Evolutionary conservation across 495 filamentous ascomycete species (phyloP).

Genomic region (Neurospora sp.): DNA sequence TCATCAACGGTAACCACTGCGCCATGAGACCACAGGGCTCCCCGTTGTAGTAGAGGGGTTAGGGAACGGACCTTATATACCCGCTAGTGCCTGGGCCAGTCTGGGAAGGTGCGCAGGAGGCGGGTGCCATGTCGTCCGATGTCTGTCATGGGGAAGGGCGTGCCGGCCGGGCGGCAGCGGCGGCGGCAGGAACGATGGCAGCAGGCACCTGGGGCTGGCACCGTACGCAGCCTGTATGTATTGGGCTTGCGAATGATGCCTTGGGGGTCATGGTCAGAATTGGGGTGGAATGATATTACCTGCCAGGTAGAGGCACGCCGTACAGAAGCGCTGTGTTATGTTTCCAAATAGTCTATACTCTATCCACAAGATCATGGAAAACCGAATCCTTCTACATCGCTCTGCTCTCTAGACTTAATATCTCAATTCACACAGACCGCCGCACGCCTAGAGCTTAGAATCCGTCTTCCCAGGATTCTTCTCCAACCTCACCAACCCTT

Average conservation of each 20-base stretch:
- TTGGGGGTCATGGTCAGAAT: too few relatives aligned
- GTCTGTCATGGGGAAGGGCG: not conserved
- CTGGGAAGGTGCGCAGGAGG: too few relatives aligned
- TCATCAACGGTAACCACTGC: not conserved
- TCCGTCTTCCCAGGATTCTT: not conserved
- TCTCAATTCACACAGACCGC: not conserved
- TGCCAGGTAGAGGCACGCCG: too few relatives aligned
- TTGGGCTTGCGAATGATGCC: too few relatives aligned
- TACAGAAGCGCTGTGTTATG: too few relatives aligned
- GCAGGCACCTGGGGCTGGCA: not conserved
- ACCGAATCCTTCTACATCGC: not conserved
- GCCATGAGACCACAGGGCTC: not conserved
- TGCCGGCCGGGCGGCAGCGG: not conserved
- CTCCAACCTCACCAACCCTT: slow-evolving; percentile 29
- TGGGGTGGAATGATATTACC: too few relatives aligned
- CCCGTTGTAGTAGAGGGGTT: not conserved
- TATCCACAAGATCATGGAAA: not conserved
- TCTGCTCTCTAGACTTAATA: not conserved
- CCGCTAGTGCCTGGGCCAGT: not conserved
- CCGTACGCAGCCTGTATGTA: too few relatives aligned
- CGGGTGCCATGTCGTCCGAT: not conserved
- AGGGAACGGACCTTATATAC: not conserved
- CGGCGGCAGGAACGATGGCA: not conserved
- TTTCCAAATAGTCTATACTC: not conserved
- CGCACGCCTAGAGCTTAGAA: not conserved